Base-by-base conservation (phyloP, 139 green algal species). In the Chloropicon primus region DNA sequence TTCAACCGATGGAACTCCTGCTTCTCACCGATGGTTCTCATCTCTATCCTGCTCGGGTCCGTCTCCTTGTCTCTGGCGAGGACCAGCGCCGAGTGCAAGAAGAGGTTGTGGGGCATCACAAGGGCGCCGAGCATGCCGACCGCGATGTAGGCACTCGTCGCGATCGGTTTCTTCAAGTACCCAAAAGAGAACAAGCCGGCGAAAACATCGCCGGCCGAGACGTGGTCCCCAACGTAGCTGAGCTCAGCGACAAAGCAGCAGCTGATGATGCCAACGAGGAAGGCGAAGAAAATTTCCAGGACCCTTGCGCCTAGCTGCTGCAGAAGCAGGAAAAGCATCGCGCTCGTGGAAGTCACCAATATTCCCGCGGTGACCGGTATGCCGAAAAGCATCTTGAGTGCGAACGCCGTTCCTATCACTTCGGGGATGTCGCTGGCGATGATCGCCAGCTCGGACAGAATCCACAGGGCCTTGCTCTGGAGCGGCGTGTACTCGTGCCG, bases 41-140 rank as follows among this genome's bases (percentile, higher is more conserved):
- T 17, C 41, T 5, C 41, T 17, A 17, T 62, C 41, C 41, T 62
- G 41, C 41, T 62, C 41, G 41, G 41, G 41, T 62, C 41, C 41
- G 41, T 62, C 10, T 5, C 41, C 41, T 62, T 62, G 41, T 62
- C 41, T 17, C 41, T 62, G 41, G 41, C 41, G 5, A 75, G 25
- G 72, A 75, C 72, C 5, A 75, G 72, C 25, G 72, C 72, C 5
- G 72, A 75, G 72, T 88, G 84, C 72, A 90, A 75, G 73, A 86
- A 87, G 77, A 90, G 87, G 80, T 87, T 88, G 80, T 90, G 86
- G 5, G 86, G 86, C 86, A 90, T 90, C 2, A 90, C 81, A 24
- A 88, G 87, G 27, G 86, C 86, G 1, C 86, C 86, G 73, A 90
- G 76, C 23, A 90, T 73, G 26, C 82, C 89, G 22, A 90, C 86